These are phyloP conservation scores for Athelia sp. DNA, from an alignment of 1,284 basidiomycete genomes.

Conservation along the genomic window DNA sequence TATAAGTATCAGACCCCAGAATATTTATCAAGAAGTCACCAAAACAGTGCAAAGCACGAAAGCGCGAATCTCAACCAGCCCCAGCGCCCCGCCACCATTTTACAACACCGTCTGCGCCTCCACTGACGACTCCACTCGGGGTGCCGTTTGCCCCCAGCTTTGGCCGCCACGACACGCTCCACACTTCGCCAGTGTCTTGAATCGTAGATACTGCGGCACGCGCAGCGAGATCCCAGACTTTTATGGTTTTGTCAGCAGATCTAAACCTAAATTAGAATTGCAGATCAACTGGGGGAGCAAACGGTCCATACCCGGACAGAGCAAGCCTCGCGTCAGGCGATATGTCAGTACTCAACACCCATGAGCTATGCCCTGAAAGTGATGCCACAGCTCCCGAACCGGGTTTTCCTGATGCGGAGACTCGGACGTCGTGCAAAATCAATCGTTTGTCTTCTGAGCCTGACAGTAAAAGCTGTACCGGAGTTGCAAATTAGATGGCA, in stretches of 20 bases:
- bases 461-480: constrained; percentile 66
- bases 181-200: constrained; percentile 77
- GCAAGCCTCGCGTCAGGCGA: constrained; percentile 75
- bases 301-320: constrained; percentile 67
- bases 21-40: no score
- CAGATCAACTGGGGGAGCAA: neutral
- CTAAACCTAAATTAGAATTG: constrained; percentile 28
- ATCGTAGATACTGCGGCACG: constrained; percentile 75
- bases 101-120: constrained; percentile 76
- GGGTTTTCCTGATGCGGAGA: constrained; percentile 45
- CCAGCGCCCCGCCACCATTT: constrained; percentile 76
- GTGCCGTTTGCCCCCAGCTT: constrained; percentile 46
- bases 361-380: constrained; percentile 79
- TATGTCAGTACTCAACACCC: constrained; percentile 78
- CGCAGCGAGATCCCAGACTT: constrained; percentile 83
- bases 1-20: no score
- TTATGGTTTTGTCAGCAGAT: constrained; percentile 80
- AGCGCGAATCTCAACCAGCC: neutral
- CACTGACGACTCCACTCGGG: constrained; percentile 70
- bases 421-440: constrained; percentile 79
- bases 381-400: constrained; percentile 78
- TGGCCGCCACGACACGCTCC: constrained; percentile 82
- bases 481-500: constrained; percentile 2
- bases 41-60: no score
- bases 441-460: constrained; percentile 87